phyloP scores from a whole-genome alignment of 2,329 filamentous ascomycete species.

The Dactylella cylindrospora region DNA sequence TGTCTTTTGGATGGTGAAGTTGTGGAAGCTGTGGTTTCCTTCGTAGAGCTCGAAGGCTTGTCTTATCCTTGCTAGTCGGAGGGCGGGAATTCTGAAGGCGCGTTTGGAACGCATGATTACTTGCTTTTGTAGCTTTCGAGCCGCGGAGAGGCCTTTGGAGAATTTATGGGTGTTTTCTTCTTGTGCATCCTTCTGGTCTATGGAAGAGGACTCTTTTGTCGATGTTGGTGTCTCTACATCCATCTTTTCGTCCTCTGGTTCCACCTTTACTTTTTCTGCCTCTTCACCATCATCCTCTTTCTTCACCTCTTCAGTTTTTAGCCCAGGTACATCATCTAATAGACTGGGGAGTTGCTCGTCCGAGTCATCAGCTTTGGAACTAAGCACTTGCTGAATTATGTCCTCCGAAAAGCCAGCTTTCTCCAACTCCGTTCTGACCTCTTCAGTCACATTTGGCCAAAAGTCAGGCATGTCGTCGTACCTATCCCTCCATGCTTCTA shows the following conservation, averaged over 20 bases:
- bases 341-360: slow-evolving; percentile 65
- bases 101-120: slow-evolving; percentile 61
- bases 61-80: slow-evolving; percentile 74
- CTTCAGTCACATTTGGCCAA: slow-evolving; percentile 80
- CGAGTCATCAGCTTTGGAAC: slow-evolving; percentile 56
- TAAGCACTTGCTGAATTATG: slow-evolving; percentile 55
- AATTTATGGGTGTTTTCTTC: slow-evolving; percentile 26
- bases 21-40: slow-evolving; percentile 91
- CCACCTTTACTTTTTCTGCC: slow-evolving; percentile 11
- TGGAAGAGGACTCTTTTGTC: background rate
- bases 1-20: slow-evolving; percentile 91
- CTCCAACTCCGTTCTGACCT: slow-evolving; percentile 61
- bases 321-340: slow-evolving; percentile 63
- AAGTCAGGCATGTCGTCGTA: slow-evolving; percentile 78
- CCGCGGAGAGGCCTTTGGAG: slow-evolving; percentile 28
- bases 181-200: slow-evolving; percentile 21
- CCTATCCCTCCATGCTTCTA: slow-evolving; percentile 67
- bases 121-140: slow-evolving; percentile 43
- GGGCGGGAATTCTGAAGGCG: slow-evolving; percentile 74
- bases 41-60: slow-evolving; percentile 71
- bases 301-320: slow-evolving; percentile 58
- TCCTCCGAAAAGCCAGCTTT: slow-evolving; percentile 56
- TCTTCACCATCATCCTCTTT: slow-evolving; percentile 44
- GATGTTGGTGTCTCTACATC: background rate
- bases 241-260: slow-evolving; percentile 20